Evolutionary conservation across 2,329 filamentous ascomycete species (phyloP), one percentile per base, ranked within the genome.

Genomic region (Neoarthrinium moseri): DNA sequence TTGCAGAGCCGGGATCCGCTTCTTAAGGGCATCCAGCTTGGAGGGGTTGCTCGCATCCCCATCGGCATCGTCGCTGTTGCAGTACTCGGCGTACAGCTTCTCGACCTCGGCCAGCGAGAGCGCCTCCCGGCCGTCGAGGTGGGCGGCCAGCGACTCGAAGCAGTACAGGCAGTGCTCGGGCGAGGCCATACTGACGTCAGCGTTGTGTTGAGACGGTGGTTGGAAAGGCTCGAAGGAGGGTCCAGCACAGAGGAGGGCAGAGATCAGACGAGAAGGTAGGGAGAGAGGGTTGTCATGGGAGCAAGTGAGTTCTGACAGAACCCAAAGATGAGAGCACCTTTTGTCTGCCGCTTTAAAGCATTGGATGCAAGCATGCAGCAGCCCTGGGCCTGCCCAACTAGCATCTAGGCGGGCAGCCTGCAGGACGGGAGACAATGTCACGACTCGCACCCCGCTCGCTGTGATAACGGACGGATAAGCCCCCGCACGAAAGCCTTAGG

Each of bases 121-220:
- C 10, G 87, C 72, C 48, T 84, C 75, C 51, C 86, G 84, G 52
- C 78, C 72, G 55, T 89, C 80, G 55, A 95, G 88, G 50, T 83
- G 80, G 44, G 91, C 86, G 40, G 82, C 78, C 29, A 99, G 83
- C 32, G 78, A 77, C 70, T 99, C 94, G 75, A 99, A 97, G 74
- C 91, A 96, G 69, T 86, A 91, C 60, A 92, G 83, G 68, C 91
- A 96, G 69, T 97, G 92, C 49, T 85, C 86, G 58, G 81, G 70
- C 47, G 87, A 86, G 39, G 94, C 92, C 92, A 97, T 97, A 24
- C 34, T 51, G 50, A 33, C 26, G 26, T 29, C n/a, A n/a, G n/a
- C 26, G 8, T 29, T 7, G n/a, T 29, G 26, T 29, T 29, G 26
- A 8, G 26, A n/a, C n/a, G n/a, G n/a, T n/a, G n/a, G n/a, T 29